phyloP scores from a whole-genome alignment of 2,329 filamentous ascomycete species.

The Chaetomium sp. region DNA sequence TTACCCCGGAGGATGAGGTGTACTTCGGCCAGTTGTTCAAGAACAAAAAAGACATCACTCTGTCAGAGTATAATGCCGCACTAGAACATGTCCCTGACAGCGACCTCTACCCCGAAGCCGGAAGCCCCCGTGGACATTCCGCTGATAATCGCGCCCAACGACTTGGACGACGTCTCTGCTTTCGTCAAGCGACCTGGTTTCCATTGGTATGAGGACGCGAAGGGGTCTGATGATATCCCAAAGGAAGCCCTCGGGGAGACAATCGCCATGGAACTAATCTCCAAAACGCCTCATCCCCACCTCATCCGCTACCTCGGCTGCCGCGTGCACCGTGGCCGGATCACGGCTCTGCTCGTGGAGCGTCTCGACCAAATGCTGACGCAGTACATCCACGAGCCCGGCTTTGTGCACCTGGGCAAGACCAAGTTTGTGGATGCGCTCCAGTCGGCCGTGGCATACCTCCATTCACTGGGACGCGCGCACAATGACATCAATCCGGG shows the following conservation, averaged over 20 bases:
- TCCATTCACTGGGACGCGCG: slow-evolving; percentile 7
- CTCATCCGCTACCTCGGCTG: slow-evolving; percentile 37
- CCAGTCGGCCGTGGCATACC: background rate
- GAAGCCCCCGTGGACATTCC: background rate
- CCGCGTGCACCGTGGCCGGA: slow-evolving; percentile 33
- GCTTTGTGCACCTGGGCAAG: background rate
- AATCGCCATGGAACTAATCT: slow-evolving; percentile 23
- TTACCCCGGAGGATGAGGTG: background rate
- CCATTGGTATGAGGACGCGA: slow-evolving; percentile 14
- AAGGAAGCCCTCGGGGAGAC: slow-evolving; percentile 21
- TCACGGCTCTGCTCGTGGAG: slow-evolving; percentile 37
- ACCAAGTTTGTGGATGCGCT: background rate
- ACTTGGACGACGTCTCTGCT: background rate
- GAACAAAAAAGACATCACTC: background rate
- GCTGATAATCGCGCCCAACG: background rate
- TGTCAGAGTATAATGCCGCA: background rate
- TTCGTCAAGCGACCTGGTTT: slow-evolving; percentile 19
- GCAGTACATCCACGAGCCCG: slow-evolving; percentile 16
- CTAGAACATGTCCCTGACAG: background rate
- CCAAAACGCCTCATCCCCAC: slow-evolving; percentile 14
- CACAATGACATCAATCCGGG: slow-evolving; percentile 32
- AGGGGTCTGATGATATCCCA: slow-evolving; percentile 6
- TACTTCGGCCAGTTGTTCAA: slow-evolving; percentile 9
- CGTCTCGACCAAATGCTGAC: slow-evolving; percentile 25
- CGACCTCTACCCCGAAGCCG: slow-evolving; percentile 8